These are phyloP conservation scores for Wickerhamiella australiensis DNA, from an alignment of 805 yeast species.

Conservation along the genomic window DNA sequence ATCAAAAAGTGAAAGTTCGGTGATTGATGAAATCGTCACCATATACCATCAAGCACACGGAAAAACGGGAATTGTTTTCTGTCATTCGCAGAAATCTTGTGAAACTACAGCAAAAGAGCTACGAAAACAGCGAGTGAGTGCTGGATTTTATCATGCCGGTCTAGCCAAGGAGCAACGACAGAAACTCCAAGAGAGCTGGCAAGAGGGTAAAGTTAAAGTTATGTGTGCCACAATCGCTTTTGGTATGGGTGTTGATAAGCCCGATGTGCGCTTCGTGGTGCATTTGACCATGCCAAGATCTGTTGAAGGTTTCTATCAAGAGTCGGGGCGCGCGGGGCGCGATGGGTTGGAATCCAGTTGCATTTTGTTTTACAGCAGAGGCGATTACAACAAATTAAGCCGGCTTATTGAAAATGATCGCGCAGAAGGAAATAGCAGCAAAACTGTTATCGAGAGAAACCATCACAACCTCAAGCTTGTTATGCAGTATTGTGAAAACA, in stretches of 20 bases:
- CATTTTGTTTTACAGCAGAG: slow-evolving; percentile 65
- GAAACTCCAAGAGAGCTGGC: slow-evolving; percentile 73
- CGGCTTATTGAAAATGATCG: slow-evolving; percentile 45
- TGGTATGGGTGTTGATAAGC: slow-evolving; percentile 98
- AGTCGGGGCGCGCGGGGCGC: slow-evolving; percentile 96
- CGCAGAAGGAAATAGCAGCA: slow-evolving; percentile 14
- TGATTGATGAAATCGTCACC: slow-evolving; percentile 14
- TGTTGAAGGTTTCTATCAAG: slow-evolving; percentile 93
- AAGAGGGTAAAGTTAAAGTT: slow-evolving; percentile 51
- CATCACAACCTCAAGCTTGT: slow-evolving; percentile 67
- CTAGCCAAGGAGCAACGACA: slow-evolving; percentile 66
- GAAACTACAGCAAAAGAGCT: slow-evolving; percentile 64
- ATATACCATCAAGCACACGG: slow-evolving; percentile 34
- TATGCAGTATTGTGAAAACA: slow-evolving; percentile 81
- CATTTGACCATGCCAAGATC: slow-evolving; percentile 83
- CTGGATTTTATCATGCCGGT: slow-evolving; percentile 89
- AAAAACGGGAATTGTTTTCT: slow-evolving; percentile 80
- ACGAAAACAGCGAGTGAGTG: slow-evolving; percentile 43
- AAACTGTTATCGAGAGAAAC: slow-evolving; percentile 60
- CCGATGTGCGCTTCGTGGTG: slow-evolving; percentile 84
- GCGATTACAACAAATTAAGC: slow-evolving; percentile 67
- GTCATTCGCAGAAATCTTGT: slow-evolving; percentile 82
- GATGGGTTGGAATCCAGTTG: slow-evolving; percentile 80
- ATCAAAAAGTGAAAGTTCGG: slow-evolving; percentile 35
- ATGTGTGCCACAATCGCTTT: slow-evolving; percentile 97